Evolutionary conservation across 352 stramenopile genomes (phyloP).

Genomic region (Globisporangium middletonii): DNA sequence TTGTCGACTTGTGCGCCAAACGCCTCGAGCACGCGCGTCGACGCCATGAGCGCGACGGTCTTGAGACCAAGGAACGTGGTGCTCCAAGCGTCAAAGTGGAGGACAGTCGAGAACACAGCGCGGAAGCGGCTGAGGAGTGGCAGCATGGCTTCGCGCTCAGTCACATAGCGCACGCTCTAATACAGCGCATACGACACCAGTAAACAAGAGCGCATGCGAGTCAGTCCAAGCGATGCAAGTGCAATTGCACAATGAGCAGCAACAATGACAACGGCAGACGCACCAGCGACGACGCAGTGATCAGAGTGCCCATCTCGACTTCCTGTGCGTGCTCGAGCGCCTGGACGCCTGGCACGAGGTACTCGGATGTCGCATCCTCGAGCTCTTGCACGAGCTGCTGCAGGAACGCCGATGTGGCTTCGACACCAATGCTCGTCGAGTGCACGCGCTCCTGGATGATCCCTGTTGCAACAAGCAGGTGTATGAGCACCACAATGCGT

Average conservation of each 20-base stretch:
- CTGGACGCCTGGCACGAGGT: conserved; percentile 15
- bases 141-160: conserved; percentile 54
- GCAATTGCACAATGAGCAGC: not conserved
- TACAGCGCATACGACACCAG: not conserved
- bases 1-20: conserved; percentile 38
- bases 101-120: conserved; percentile 38
- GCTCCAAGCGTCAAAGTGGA: conserved; percentile 47
- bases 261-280: not conserved
- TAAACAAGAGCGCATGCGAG: not conserved
- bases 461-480: conserved; percentile 16
- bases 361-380: conserved; percentile 40
- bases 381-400: conserved; percentile 61
- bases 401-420: conserved; percentile 55
- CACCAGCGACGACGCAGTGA: conserved; percentile 60
- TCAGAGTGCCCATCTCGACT: conserved; percentile 59
- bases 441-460: conserved; percentile 76
- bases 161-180: conserved; percentile 73
- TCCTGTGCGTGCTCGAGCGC: conserved; percentile 41
- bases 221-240: not conserved
- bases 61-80: conserved; percentile 40
- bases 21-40: conserved; percentile 55
- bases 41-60: conserved; percentile 63
- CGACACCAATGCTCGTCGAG: conserved; percentile 51
- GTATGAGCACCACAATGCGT: not conserved
- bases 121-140: conserved; percentile 47